Base-by-base conservation (phyloP, 371 early-diverging fungal genomes). In the Actinomucor elegans region DNA sequence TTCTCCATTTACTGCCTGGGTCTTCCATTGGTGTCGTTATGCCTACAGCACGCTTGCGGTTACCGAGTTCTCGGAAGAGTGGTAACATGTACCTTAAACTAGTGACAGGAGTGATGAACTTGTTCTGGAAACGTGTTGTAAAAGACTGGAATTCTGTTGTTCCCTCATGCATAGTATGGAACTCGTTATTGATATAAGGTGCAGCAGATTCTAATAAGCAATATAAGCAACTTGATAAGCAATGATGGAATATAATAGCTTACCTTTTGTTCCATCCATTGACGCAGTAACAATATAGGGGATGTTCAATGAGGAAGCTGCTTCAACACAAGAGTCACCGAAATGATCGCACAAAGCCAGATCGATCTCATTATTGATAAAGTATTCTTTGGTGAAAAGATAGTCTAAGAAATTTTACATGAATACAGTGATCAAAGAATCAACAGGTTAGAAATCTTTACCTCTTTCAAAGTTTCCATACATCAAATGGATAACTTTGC, bases 291-390 rank as follows among this genome's bases (percentile, higher is more conserved):
- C 8, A 26, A 55, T 42, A 0, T 20, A 41, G 0, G 56, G 48
- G 10, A 55, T 42, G 4, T 48, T 26, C 4, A 41, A 8, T 5
- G 26, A 12, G 2, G 5, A 33, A 5, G 59, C 50, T 17, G 53
- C 51, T 4, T 34, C 50, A 26, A 40, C 43, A 52, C 59, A 55
- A 5, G 42, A 11, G 4, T 28, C 28, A 15, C 27, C 21, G 17
- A 55, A 59, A 32, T 57, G 48, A 27, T 55, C 50, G 9, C 60
- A 55, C 0, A 64, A 12, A 6, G 28, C 46, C 8, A 55, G 10
- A 14, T 55, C 55, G 20, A 51, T 28, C 0, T 42, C 11, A 21
- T 45, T 40, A 8, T 33, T 21, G 8, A 23, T 28, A 35, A 55
- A 55, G 5, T 33, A 40, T 24, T 55, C 20, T 9, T 26, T 42